A percentile compares a stretch with the other conserved stretches of the same genome.
Evolutionary conservation across 1,139 yeast species (phyloP).

Genomic region (Nakaseomyces glabratus): DNA sequence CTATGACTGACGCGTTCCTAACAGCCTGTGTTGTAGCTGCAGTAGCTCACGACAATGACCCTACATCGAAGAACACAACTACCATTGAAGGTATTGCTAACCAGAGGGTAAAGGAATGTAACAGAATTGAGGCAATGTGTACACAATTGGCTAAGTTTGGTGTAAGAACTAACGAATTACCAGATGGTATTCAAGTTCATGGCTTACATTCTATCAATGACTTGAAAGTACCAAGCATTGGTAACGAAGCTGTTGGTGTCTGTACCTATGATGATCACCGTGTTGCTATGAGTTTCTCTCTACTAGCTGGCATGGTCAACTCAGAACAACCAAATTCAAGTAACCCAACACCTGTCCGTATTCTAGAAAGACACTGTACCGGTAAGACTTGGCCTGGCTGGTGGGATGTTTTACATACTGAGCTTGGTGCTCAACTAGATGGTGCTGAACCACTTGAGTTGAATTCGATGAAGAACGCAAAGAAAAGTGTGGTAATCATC

Average conservation of each 20-base stretch:
- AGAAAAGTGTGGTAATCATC: slow-evolving; percentile 61
- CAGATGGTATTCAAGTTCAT: slow-evolving; percentile 83
- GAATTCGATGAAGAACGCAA: slow-evolving; percentile 14
- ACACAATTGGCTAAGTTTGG: slow-evolving; percentile 84
- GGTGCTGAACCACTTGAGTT: slow-evolving; percentile 48
- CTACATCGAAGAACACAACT: slow-evolving; percentile 42
- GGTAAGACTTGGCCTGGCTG: slow-evolving; percentile 99
- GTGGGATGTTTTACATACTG: slow-evolving; percentile 87
- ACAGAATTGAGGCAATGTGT: slow-evolving; percentile 92
- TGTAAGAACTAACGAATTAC: slow-evolving; percentile 70
- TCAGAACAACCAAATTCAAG: slow-evolving; percentile 31
- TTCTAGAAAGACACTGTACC: slow-evolving; percentile 83
- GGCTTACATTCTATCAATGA: slow-evolving; percentile 46
- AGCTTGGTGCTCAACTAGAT: slow-evolving; percentile 53
- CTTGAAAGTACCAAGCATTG: slow-evolving; percentile 42
- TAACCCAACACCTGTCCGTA: slow-evolving; percentile 48
- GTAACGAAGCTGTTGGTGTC: slow-evolving; percentile 45
- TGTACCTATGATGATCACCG: slow-evolving; percentile 90
- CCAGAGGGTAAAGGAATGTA: slow-evolving; percentile 96
- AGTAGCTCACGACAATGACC: slow-evolving; percentile 41
- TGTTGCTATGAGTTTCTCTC: slow-evolving; percentile 95
- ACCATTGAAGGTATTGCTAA: slow-evolving; percentile 92
- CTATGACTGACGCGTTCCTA: slow-evolving; percentile 97
- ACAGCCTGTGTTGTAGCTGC: slow-evolving; percentile 98
- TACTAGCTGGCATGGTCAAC: slow-evolving; percentile 52